Evolutionary conservation across 176 grass and related monocot genomes (phyloP).

Genomic region (Zoysia japonica): DNA sequence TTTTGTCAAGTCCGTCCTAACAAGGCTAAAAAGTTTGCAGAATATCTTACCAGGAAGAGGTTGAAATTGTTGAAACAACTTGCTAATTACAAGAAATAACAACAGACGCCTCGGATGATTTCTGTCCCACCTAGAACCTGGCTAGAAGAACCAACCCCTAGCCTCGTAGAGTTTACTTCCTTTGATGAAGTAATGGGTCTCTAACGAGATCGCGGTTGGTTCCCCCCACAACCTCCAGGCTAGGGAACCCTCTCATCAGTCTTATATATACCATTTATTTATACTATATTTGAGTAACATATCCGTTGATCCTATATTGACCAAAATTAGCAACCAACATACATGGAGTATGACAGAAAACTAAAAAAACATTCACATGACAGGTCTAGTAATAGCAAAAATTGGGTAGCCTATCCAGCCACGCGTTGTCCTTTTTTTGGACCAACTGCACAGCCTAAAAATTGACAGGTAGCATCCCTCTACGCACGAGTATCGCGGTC

Average conservation of each 20-base stretch:
- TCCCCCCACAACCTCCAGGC: slow-evolving; percentile 24
- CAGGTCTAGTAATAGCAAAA: slow-evolving; percentile 28
- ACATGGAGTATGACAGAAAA: neutral
- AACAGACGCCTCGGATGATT: neutral
- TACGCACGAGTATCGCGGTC: slow-evolving; percentile 30
- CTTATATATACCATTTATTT: slow-evolving; percentile 21
- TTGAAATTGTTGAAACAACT: slow-evolving; percentile 23
- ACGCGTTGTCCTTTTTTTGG: slow-evolving; percentile 28
- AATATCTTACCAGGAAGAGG: slow-evolving; percentile 27
- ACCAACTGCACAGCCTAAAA: slow-evolving; percentile 6
- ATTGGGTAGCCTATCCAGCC: neutral
- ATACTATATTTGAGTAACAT: slow-evolving; percentile 21
- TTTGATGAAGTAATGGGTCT: slow-evolving; percentile 27
- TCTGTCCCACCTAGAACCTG: neutral
- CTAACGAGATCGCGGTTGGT: slow-evolving; percentile 34
- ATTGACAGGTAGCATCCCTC: neutral
- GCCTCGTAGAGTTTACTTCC: slow-evolving; percentile 34
- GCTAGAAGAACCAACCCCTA: slow-evolving; percentile 39
- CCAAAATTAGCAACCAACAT: neutral
- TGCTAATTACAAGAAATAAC: slow-evolving; percentile 12
- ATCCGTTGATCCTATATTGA: neutral
- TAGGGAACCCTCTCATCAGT: neutral
- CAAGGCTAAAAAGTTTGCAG: neutral
- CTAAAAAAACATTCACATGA: neutral
- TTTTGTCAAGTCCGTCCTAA: slow-evolving; percentile 5